Conservation (phyloP, 106 monocot species). For the Dactylorhiza incarnata region DNA sequence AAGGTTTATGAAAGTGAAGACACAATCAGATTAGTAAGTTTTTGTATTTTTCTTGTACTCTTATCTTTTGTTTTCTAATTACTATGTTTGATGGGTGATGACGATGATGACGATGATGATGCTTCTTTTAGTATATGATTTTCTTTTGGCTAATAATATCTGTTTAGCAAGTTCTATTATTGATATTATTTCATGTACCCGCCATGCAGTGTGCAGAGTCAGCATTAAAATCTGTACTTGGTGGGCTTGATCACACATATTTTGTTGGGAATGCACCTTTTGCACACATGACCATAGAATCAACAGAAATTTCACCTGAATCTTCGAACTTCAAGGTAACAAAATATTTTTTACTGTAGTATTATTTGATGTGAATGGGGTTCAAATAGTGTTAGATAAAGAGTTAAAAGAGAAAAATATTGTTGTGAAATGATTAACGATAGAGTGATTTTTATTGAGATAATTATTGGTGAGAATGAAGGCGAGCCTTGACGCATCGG, state of each 20-base stretch:
- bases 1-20: slow-evolving; percentile 93
- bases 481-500: no score
- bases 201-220: slow-evolving; percentile 80
- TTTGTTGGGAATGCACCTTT: slow-evolving; percentile 98
- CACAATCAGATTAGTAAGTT: slow-evolving; percentile 62
- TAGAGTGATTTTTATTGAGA: no score
- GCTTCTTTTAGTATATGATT: neutral
- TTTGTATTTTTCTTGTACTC: neutral
- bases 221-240: slow-evolving; percentile 77
- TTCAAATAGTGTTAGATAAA: no score
- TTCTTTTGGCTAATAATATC: neutral
- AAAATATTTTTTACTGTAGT: neutral
- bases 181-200: neutral
- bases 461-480: no score
- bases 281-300: slow-evolving; percentile 52
- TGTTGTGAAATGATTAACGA: no score
- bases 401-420: no score
- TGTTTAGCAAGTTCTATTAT: neutral
- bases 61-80: slow-evolving; percentile 1
- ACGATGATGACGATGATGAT: neutral
- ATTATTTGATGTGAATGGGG: neutral
- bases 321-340: slow-evolving; percentile 61
- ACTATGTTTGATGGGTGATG: neutral
- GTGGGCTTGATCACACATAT: slow-evolving; percentile 63
- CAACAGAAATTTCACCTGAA: slow-evolving; percentile 23